phyloP scores from a whole-genome alignment of 768 basidiomycete species.

The Fistulinella prunicolor region DNA sequence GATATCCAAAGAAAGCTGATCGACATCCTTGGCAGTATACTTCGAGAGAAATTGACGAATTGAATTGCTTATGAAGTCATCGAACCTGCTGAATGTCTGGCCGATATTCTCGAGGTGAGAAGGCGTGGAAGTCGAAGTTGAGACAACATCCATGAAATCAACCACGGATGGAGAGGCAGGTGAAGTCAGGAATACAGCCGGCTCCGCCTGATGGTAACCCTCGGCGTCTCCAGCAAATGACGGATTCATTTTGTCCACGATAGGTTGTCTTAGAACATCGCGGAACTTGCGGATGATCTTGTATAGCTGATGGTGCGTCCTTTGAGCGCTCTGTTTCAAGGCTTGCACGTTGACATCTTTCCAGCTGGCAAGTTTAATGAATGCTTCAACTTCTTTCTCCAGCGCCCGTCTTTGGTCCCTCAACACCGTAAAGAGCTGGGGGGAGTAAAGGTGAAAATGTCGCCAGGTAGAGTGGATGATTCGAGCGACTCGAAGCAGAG shows the following conservation, averaged over 20 bases:
- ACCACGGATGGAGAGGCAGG: background rate
- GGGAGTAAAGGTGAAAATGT: conserved; percentile 63
- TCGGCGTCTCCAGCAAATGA: conserved; percentile 38
- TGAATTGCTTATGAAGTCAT: conserved; percentile 39
- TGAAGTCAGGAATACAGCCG: conserved; percentile 1
- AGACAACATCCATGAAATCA: conserved; percentile 1
- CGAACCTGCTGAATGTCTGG: conserved; percentile 51
- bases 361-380: conserved; percentile 97
- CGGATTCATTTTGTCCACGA: conserved; percentile 40
- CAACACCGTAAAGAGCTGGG: conserved; percentile 47
- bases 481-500: conserved; percentile 49
- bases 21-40: conserved; percentile 42
- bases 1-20: conserved; percentile 59
- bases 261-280: conserved; percentile 78
- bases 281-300: conserved; percentile 89
- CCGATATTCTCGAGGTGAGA: conserved; percentile 48
- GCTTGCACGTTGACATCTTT: conserved; percentile 96
- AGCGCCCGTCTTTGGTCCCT: conserved; percentile 52
- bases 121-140: conserved; percentile 10
- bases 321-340: conserved; percentile 85
- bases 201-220: conserved; percentile 13
- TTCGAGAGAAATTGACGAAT: conserved; percentile 44
- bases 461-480: conserved; percentile 59
- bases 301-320: conserved; percentile 88
- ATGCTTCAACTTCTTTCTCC: conserved; percentile 78